A percentile compares a stretch with the other conserved stretches of the same genome.
phyloP scores from a whole-genome alignment of 768 basidiomycete species.

The Auricularia heimuer region DNA sequence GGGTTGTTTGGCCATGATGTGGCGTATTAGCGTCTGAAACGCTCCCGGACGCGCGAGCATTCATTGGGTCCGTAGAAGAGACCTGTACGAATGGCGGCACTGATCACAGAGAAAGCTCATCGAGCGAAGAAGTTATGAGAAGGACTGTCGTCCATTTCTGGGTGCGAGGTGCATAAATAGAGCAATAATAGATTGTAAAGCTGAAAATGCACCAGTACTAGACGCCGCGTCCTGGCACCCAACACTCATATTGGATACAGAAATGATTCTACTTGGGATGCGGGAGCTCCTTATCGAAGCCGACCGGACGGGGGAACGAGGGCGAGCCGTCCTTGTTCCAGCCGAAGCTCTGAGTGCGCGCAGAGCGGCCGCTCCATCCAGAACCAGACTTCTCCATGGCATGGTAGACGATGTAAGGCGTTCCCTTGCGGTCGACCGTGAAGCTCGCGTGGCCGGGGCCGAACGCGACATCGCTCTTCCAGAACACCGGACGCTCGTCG shows the following conservation, averaged over 20 bases:
- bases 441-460: not conserved
- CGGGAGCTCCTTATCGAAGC: not conserved
- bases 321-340: slow-evolving; percentile 1
- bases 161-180: too few relatives aligned
- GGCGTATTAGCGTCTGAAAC: too few relatives aligned
- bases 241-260: not conserved
- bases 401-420: not conserved
- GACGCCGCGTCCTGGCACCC: too few relatives aligned
- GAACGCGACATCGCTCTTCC: not conserved
- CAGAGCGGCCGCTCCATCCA: not conserved
- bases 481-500: not conserved
- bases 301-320: not conserved
- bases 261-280: not conserved
- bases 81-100: too few relatives aligned
- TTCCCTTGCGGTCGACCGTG: not conserved
- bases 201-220: too few relatives aligned
- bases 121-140: too few relatives aligned
- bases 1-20: too few relatives aligned
- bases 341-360: not conserved
- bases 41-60: too few relatives aligned
- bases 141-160: too few relatives aligned
- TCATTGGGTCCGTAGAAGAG: too few relatives aligned
- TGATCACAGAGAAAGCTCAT: too few relatives aligned
- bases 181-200: too few relatives aligned
- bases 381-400: not conserved